A percentile compares a stretch with the other conserved stretches of the same genome.
phyloP scores from a whole-genome alignment of 306 rosid genomes.

The Vigna radiata region DNA sequence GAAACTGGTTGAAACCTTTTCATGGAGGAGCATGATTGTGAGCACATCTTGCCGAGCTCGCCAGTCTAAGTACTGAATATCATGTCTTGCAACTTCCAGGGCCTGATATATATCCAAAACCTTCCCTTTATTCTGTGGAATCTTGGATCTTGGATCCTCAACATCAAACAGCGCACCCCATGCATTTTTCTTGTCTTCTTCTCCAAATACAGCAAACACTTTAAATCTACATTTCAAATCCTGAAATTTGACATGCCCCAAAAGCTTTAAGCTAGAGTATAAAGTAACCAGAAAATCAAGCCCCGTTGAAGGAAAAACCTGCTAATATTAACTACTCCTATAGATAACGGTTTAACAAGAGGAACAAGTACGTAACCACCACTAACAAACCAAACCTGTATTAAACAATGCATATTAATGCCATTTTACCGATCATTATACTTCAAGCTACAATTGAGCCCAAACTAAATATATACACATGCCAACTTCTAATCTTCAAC shows the following conservation, averaged over 20 bases:
- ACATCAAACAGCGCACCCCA: conserved; percentile 95
- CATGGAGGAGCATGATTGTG: conserved; percentile 93
- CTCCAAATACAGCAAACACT: conserved; percentile 84
- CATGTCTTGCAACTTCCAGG: conserved; percentile 83
- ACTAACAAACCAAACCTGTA: conserved; percentile 4
- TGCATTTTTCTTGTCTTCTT: conserved; percentile 66
- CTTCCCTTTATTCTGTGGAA: conserved; percentile 75
- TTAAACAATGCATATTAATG: background rate
- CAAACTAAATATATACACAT: background rate
- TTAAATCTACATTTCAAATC: conserved; percentile 70
- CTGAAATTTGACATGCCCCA: conserved; percentile 59
- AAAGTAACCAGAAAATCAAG: background rate
- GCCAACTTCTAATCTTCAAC: conserved; percentile 17
- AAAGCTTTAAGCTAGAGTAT: conserved; percentile 10
- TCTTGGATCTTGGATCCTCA: conserved; percentile 90
- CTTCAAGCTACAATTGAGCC: background rate
- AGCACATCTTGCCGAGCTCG: conserved; percentile 98
- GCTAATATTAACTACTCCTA: conserved; percentile 3
- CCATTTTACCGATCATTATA: background rate
- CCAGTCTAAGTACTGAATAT: conserved; percentile 96
- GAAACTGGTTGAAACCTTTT: conserved; percentile 64
- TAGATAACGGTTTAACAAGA: background rate
- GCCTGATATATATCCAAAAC: conserved; percentile 82
- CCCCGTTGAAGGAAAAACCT: conserved; percentile 1
- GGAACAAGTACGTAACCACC: background rate